These are phyloP conservation scores for Gamsiella multidivaricata DNA, from an alignment of 192 early-diverging fungal genomes.

Conservation along the genomic window DNA sequence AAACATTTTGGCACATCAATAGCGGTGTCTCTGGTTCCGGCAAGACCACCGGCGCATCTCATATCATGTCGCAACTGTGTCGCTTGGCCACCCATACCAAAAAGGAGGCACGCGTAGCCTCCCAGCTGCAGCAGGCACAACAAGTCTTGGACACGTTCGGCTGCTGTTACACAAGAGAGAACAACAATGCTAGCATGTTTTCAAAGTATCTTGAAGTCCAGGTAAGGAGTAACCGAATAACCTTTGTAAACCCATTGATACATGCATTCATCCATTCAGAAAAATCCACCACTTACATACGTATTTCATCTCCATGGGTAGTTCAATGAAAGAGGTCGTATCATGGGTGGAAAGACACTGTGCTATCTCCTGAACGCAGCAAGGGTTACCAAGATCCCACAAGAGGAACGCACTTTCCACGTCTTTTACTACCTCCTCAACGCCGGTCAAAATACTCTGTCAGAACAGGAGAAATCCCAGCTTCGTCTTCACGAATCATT, in stretches of 20 bases:
- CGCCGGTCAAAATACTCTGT: conserved; percentile 60
- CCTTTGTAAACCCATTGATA: background rate
- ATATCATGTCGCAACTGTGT: conserved; percentile 79
- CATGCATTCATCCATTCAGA: background rate
- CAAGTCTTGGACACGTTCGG: conserved; percentile 86
- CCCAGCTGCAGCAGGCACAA: conserved; percentile 74
- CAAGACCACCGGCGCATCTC: conserved; percentile 80
- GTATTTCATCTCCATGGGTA: background rate
- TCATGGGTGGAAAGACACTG: conserved; percentile 84
- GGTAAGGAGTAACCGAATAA: conserved; percentile 19
- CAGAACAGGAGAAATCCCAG: conserved; percentile 72
- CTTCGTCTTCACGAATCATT: conserved; percentile 72
- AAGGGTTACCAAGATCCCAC: conserved; percentile 68
- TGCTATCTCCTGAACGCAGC: conserved; percentile 75
- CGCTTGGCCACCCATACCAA: conserved; percentile 78
- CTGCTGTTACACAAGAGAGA: conserved; percentile 69
- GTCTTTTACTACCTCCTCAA: conserved; percentile 88
- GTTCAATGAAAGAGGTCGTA: conserved; percentile 85
- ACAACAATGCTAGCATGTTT: conserved; percentile 76
- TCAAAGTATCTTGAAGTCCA: conserved; percentile 91
- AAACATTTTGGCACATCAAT: too few relatives aligned
- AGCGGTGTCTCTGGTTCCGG: conserved; percentile 91
- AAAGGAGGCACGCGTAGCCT: conserved; percentile 79
- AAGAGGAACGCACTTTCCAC: conserved; percentile 72
- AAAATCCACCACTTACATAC: too few relatives aligned